Evolutionary conservation across 192 early-diverging fungal genomes (phyloP), one percentile per base, ranked within the genome.

Genomic region (Piromyces finnis): DNA sequence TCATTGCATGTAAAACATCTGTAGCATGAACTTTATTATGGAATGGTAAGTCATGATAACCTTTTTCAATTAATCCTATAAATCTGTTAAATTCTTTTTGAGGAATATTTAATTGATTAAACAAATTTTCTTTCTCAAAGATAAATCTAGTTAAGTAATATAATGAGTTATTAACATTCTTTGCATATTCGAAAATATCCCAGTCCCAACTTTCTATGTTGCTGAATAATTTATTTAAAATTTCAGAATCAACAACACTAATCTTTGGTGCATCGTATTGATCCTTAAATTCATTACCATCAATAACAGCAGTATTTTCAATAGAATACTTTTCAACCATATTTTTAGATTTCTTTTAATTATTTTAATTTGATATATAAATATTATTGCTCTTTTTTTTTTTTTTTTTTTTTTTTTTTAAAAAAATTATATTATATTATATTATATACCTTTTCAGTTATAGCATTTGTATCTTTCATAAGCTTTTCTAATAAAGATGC

Each of bases 1-100:
- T 41, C 79, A 80, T 78, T 6, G 28, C 79, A 39, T 80, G 79
- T n/a, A 80, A n/a, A 11, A 80, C 79, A 39, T 80, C 79, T 78
- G 79, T 80, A 16, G 79, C 79, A 36, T 80, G 79, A 28, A 80
- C 13, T 77, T 41, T 77, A 36, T 80, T 80, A 36, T 80, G 79
- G 28, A 77, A 80, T 18, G 79, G 79, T 28, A 77, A 77, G 29
- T 80, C 51, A 30, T 80, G 79, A 39, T 80, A 80, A 15, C 79
- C 79, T 12, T 80, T 41, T 78, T 80, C 79, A 29, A 80, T 80
- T 18, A 80, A 41, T 78, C 51, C 78, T 26, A 80, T 39, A 36
- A 80, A 80, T 39, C 51, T 77, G 27, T 78, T 80, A 28, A 41
- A 80, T 78, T 80, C 78, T 29, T 41, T 80, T 29, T 41, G 28